These are phyloP conservation scores for Beauveria australis DNA, from an alignment of 2,329 filamentous ascomycete species.

Conservation along the genomic window DNA sequence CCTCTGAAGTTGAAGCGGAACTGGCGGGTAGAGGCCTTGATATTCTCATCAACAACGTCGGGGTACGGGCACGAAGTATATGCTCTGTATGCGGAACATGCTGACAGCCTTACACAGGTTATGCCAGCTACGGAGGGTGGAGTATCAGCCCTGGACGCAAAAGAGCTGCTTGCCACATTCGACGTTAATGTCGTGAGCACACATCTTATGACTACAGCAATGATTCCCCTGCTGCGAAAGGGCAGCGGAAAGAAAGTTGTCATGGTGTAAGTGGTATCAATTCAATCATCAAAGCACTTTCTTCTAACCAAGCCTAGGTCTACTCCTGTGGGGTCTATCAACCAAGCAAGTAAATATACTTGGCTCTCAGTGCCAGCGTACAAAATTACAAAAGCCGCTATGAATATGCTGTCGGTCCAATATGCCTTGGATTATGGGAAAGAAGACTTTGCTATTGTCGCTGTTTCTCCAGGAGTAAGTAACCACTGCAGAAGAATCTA, in stretches of 20 bases:
- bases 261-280: neutral
- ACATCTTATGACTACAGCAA: neutral
- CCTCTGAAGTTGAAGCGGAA: neutral
- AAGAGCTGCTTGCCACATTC: neutral
- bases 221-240: neutral
- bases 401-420: conserved; percentile 37
- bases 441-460: conserved; percentile 31
- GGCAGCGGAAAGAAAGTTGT: neutral
- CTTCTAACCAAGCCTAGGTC: neutral
- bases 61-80: neutral
- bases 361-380: conserved; percentile 24
- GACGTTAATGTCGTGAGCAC: neutral
- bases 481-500: neutral
- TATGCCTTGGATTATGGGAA: conserved; percentile 27
- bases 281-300: neutral
- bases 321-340: neutral
- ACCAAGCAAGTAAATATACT: neutral
- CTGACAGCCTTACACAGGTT: neutral
- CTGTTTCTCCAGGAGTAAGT: neutral
- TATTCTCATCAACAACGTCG: neutral
- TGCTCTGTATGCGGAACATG: neutral
- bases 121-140: neutral
- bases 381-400: conserved; percentile 37
- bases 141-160: neutral
- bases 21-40: neutral